Evolutionary conservation across 2,329 filamentous ascomycete species (phyloP), one percentile per base, ranked within the genome.

Genomic region (Calonectria pseudoturangicola): DNA sequence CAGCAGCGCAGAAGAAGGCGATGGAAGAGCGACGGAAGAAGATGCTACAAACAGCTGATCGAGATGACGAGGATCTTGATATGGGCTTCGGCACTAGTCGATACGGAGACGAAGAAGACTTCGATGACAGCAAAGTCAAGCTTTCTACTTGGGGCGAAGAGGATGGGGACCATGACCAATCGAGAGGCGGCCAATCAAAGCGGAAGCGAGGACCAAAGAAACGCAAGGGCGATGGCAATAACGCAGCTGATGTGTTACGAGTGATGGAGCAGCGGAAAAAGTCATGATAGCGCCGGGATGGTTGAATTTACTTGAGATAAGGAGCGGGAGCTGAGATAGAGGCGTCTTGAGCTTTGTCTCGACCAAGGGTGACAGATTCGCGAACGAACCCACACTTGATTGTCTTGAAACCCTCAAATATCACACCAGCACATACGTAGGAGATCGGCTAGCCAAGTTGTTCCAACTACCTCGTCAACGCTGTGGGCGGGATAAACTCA

Each of bases 81-180:
- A 91, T 98, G 88, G 96, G 96, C 73, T 98, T 99, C 81, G 97
- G 97, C 41, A 94, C 92, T 25, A 97, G 93, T 80, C 90, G 96
- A 33, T 93, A 95, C 79, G 95, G 94, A 67, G 97, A 98, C 80
- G 95, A 96, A 63, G 96, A 96, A 72, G 96, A 98, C 75, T 90
- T 93, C 75, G 94, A 95, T 48, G 88, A 89, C 27, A 88, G 87
- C 51, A 92, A 89, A 76, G 85, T 95, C 74, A 94, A 94, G 85
- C 83, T 96, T 68, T 92, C 91, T 47, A 86, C 91, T 79, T 94
- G 94, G 88, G 90, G 87, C 27, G 89, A 85, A 2, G 89, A 88
- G 21, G 89, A 86, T 15, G 88, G 87, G 4, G 89, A 85, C 2
- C 87, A 86, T 2, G 88, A 86, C 1, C 84, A 83, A 6, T 83